A percentile compares a stretch with the other conserved stretches of the same genome.
Conservation (phyloP, 1,284 basidiomycete genomes). For the Sporisorium graminicola region DNA sequence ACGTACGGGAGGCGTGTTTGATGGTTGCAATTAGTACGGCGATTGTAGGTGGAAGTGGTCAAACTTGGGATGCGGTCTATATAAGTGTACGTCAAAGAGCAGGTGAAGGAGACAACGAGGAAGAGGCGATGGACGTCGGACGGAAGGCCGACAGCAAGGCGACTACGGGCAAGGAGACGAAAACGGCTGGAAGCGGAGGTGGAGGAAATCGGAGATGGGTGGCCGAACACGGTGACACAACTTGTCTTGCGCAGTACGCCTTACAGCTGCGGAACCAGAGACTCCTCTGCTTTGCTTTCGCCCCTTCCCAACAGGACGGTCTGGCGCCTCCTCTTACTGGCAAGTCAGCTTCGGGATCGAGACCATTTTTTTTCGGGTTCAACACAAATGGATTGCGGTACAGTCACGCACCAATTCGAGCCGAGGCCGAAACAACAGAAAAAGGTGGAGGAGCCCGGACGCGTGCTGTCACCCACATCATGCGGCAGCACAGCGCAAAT, state of each 20-base stretch:
- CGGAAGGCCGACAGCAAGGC: not conserved
- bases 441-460: not conserved
- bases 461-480: not conserved
- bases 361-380: not conserved
- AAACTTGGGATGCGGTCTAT: not conserved
- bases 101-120: not conserved
- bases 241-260: not conserved
- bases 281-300: too few relatives aligned
- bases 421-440: not conserved
- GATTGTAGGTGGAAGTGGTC: too few relatives aligned
- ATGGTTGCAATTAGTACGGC: too few relatives aligned
- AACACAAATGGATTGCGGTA: constrained; percentile 6
- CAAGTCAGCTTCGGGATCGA: not conserved
- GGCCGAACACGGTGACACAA: constrained; percentile 12
- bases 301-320: not conserved
- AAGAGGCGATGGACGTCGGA: not conserved
- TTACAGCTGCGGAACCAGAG: not conserved
- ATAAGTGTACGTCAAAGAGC: too few relatives aligned
- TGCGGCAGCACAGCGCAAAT: constrained; percentile 2
- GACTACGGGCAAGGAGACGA: constrained; percentile 1
- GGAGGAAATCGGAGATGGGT: constrained; percentile 27
- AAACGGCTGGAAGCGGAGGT: constrained; percentile 34
- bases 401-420: constrained; percentile 11
- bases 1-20: too few relatives aligned
- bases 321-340: not conserved